Evolutionary conservation across 2,329 filamentous ascomycete genomes (phyloP).

Genomic region (Ascochyta rabiei): DNA sequence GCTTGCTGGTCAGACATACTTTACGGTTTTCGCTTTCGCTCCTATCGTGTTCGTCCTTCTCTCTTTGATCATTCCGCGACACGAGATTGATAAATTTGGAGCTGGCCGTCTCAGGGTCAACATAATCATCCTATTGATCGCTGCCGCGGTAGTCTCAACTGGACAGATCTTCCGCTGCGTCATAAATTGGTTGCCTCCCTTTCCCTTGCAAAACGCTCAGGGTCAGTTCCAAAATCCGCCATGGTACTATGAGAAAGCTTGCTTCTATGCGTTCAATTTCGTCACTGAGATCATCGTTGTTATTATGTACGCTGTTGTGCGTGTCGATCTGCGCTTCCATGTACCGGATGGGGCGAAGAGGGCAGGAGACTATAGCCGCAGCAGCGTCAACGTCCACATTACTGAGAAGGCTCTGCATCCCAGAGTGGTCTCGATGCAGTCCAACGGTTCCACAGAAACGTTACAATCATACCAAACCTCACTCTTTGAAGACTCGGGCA

Average conservation of each 20-base stretch:
- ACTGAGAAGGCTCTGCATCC: constrained; percentile 33
- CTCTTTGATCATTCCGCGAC: constrained; percentile 55
- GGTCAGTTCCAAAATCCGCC: constrained; percentile 46
- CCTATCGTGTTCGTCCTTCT: constrained; percentile 64
- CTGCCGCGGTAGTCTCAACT: constrained; percentile 65
- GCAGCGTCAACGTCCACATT: constrained; percentile 26
- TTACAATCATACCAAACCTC: constrained; percentile 38
- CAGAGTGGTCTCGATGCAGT: constrained; percentile 14
- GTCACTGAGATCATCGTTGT: constrained; percentile 74
- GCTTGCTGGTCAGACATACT: constrained; percentile 67
- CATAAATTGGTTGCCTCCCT: constrained; percentile 59
- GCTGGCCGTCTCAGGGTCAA: constrained; percentile 71
- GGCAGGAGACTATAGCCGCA: constrained; percentile 38
- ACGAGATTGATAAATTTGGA: constrained; percentile 65
- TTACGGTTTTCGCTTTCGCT: constrained; percentile 70
- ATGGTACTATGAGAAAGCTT: constrained; percentile 74
- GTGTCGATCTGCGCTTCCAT: constrained; percentile 79
- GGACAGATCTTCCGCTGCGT: constrained; percentile 74
- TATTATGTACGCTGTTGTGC: constrained; percentile 66
- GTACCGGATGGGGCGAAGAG: constrained; percentile 72
- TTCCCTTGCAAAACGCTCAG: constrained; percentile 56
- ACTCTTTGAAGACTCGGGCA: constrained; percentile 40
- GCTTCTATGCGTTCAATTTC: constrained; percentile 84
- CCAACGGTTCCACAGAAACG: constrained; percentile 35
- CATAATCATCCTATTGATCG: constrained; percentile 66